Base-by-base conservation (phyloP, 176 grass and related monocot species). In the Thinopyrum elongatum region DNA sequence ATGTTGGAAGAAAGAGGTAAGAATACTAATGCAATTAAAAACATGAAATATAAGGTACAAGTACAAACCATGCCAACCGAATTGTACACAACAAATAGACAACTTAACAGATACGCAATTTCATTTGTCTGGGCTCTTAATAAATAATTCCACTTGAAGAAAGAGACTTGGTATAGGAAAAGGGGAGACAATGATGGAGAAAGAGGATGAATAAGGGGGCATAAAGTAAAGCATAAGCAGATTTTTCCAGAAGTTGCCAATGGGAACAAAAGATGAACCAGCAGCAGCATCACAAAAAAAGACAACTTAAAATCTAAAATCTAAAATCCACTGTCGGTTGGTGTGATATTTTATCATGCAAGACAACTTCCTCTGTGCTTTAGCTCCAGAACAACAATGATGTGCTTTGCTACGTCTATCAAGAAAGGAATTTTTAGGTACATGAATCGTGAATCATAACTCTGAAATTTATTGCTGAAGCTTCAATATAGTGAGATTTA, bases 221-320 rank as follows among this genome's bases (percentile, higher is more conserved):
- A 80, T 23, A 87, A 60, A 93, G 89, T 81, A 16, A 78, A 87
- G 84, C 44, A 76, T 89, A 76, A 89, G 59, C 72, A 78, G 77
- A 83, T 16, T 87, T 87, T 83, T 82, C 80, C 82, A 69, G 84
- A 82, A 60, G 65, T 85, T 89, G 59, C 71, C 16, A 81, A 71
- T 80, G 17, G 11, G 28, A 82, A 70, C 51, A 64, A 63, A 83
- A 80, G 38, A 84, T 64, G 30, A 83, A 53, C 11, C 49, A 84
- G 17, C 51, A 83, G n/a, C 51, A 71, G 11, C 27, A 25, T 61
- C 60, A 76, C 33, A n/a, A 41, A 19, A 73, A 68, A 78, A 61
- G 31, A 60, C 4, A 22, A 67, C 42, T 36, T 35, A 27, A 76
- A 77, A 81, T 49, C 42, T 35, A 27, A 76, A 77, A 81, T 49